Conservation (phyloP, 2,329 filamentous ascomycete genomes). For the Catunica adiposa region DNA sequence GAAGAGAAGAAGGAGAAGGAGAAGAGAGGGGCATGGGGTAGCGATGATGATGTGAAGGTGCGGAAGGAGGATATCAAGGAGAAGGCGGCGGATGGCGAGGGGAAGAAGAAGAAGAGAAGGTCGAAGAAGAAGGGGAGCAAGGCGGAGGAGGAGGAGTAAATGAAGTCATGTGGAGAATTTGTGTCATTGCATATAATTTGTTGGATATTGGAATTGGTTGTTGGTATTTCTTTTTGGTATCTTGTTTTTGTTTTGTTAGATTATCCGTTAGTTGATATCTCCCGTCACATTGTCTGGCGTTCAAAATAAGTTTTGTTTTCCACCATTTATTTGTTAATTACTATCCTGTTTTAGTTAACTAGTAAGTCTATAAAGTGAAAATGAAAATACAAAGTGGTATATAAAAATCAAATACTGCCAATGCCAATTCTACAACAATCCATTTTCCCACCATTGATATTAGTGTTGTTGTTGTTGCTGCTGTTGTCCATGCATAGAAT, state of each 20-base stretch:
- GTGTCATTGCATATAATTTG: slow-evolving; percentile 1
- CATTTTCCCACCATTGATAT: neutral
- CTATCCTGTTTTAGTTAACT: neutral
- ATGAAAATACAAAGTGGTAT: neutral
- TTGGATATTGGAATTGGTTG: neutral
- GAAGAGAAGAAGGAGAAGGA: slow-evolving; percentile 20
- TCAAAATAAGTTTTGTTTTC: neutral
- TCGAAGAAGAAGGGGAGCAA: slow-evolving; percentile 34
- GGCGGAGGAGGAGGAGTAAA: slow-evolving; percentile 19
- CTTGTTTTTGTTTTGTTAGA: slow-evolving; percentile 2
- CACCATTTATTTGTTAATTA: neutral
- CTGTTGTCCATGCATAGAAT: neutral
- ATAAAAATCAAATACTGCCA: neutral
- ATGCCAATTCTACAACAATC: neutral
- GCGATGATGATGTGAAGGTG: slow-evolving; percentile 18
- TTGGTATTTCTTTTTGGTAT: slow-evolving; percentile 4
- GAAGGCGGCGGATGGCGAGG: slow-evolving; percentile 17
- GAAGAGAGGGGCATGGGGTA: slow-evolving; percentile 17
- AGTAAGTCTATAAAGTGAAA: neutral
- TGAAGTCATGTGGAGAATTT: neutral
- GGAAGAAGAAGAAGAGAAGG: slow-evolving; percentile 31
- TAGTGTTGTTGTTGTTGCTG: neutral
- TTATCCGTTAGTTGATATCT: too few relatives aligned
- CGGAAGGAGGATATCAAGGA: slow-evolving; percentile 20
- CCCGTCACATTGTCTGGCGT: neutral